These are phyloP conservation scores for Trichoderma virens DNA, from an alignment of 495 filamentous ascomycete genomes.

Conservation along the genomic window DNA sequence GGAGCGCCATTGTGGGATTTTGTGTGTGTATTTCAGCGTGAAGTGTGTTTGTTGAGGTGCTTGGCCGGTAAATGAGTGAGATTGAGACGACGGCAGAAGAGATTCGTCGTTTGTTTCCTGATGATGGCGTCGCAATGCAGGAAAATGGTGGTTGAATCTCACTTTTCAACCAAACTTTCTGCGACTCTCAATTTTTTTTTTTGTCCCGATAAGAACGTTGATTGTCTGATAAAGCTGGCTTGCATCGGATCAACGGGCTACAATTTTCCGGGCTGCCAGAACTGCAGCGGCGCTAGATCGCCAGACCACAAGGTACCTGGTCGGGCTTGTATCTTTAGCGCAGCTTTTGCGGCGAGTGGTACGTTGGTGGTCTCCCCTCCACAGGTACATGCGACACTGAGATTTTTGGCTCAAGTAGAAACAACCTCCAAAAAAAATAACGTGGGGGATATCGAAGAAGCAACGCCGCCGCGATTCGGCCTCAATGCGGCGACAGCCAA, in stretches of 20 bases:
- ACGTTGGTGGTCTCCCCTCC: not conserved
- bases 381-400: not conserved
- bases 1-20: slow-evolving; percentile 26
- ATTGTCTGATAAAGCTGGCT: not conserved
- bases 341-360: not conserved
- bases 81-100: not conserved
- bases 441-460: not conserved
- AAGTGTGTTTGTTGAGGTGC: no score
- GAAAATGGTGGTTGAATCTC: not conserved
- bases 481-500: not conserved
- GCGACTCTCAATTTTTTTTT: slow-evolving; percentile 1
- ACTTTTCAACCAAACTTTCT: not conserved
- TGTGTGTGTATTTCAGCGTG: no score
- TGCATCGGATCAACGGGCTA: slow-evolving; percentile 3
- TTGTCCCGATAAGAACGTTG: not conserved
- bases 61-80: slow-evolving; percentile 2
- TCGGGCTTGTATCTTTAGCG: not conserved
- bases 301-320: not conserved
- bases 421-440: not conserved
- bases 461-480: not conserved
- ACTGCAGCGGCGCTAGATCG: not conserved
- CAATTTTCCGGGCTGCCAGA: not conserved
- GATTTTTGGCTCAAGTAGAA: slow-evolving; percentile 6
- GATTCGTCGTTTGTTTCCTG: no score
- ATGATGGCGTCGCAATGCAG: not conserved